Conservation (phyloP, 352 stramenopile species). For the Pythium sp. region DNA sequence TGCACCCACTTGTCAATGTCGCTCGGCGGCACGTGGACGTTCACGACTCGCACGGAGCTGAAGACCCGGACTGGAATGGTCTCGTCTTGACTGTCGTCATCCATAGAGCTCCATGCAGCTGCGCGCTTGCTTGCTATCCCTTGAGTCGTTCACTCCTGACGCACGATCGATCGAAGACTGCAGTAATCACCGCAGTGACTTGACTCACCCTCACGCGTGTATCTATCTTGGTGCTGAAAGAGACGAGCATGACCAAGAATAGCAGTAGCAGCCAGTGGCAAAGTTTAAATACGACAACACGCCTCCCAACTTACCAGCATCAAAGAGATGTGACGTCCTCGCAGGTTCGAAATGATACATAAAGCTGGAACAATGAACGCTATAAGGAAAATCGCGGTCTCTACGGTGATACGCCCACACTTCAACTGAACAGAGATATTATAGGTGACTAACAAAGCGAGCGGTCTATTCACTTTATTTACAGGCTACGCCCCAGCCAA, state of each 20-base stretch:
- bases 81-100: not conserved
- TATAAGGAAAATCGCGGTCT: not conserved
- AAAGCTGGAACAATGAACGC: not conserved
- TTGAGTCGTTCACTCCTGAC: not conserved
- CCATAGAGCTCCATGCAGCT: slow-evolving; percentile 4
- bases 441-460: too few species aligned
- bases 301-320: not conserved
- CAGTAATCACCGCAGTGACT: not conserved
- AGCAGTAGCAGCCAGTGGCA: not conserved
- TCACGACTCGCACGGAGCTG: not conserved
- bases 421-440: not conserved
- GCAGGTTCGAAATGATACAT: not conserved
- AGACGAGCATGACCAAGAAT: not conserved
- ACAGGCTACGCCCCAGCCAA: too few species aligned
- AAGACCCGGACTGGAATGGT: not conserved
- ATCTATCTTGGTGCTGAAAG: not conserved
- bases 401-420: not conserved
- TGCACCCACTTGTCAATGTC: slow-evolving; percentile 27
- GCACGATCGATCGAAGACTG: not conserved
- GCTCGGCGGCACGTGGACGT: slow-evolving; percentile 2
- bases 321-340: not conserved
- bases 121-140: not conserved
- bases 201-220: not conserved
- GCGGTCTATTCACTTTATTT: too few species aligned
- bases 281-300: not conserved